A percentile compares a stretch with the other conserved stretches of the same genome.
These are phyloP conservation scores for Macrolepiota dolichaula DNA, from an alignment of 768 basidiomycete genomes.

Conservation along the genomic window DNA sequence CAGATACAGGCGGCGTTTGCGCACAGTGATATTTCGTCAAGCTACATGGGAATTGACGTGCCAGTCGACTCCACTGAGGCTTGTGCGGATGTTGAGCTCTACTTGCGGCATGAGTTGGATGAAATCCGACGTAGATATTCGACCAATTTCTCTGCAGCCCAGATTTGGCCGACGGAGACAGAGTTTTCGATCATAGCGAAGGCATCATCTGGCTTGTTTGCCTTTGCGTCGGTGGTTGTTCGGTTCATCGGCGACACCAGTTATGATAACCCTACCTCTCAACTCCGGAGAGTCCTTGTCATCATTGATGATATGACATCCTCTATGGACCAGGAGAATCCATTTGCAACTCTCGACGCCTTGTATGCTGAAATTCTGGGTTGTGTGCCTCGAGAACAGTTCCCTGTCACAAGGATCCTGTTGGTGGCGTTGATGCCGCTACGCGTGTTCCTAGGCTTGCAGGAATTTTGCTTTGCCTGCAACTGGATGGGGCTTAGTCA, in stretches of 20 bases:
- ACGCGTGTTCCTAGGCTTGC: no score
- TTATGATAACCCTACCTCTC: not conserved
- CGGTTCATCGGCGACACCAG: constrained; percentile 17
- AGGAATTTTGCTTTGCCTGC: not conserved
- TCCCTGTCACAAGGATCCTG: not conserved
- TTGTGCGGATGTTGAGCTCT: constrained; percentile 16
- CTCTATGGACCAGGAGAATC: not conserved
- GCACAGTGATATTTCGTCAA: not conserved
- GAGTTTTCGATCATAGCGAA: constrained; percentile 13
- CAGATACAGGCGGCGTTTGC: constrained; percentile 16
- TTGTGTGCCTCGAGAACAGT: not conserved
- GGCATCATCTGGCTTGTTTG: constrained; percentile 22
- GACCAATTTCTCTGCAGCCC: not conserved
- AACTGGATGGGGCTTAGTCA: not conserved
- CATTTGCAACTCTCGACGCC: constrained; percentile 5
- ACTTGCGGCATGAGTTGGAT: constrained; percentile 14
- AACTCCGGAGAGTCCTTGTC: constrained; percentile 3
- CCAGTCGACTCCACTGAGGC: constrained; percentile 11
- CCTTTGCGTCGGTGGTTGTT: constrained; percentile 21
- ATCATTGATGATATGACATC: not conserved
- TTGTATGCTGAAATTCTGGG: constrained; percentile 8
- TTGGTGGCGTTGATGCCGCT: no score
- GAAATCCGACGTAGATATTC: constrained; percentile 7
- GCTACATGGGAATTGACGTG: not conserved
- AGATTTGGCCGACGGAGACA: constrained; percentile 18